A percentile compares a stretch with the other conserved stretches of the same genome.
These are phyloP conservation scores for Tulasnella sp. DNA, from an alignment of 768 basidiomycete species.

Conservation along the genomic window DNA sequence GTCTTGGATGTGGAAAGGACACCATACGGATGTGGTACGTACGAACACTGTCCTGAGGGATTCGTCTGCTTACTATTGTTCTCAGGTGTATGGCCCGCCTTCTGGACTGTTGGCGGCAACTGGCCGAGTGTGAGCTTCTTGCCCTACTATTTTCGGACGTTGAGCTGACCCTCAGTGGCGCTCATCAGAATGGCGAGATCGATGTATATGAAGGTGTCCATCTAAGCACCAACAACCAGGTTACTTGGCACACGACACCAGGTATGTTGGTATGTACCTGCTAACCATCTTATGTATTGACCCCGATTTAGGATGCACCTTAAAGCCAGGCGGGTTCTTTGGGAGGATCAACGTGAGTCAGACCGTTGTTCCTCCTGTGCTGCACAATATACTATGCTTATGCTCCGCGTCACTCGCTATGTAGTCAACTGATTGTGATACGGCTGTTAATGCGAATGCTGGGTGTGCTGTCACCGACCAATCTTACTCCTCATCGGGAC, in stretches of 20 bases:
- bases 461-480: conserved; percentile 27
- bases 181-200: conserved; percentile 16
- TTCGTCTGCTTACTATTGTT: not conserved
- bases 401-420: not conserved
- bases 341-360: conserved; percentile 14
- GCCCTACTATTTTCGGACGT: not conserved
- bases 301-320: conserved; percentile 13
- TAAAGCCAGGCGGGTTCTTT: conserved; percentile 12
- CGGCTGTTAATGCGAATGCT: conserved; percentile 16
- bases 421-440: conserved; percentile 20
- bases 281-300: too few relatives aligned
- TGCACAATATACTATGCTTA: not conserved
- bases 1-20: conserved; percentile 16
- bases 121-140: conserved; percentile 11
- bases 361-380: not conserved
- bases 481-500: conserved; percentile 26
- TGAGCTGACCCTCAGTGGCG: not conserved
- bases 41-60: not conserved
- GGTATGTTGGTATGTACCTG: conserved; percentile 5
- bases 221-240: conserved; percentile 18
- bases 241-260: conserved; percentile 16
- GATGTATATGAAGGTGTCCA: conserved; percentile 21
- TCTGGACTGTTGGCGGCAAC: conserved; percentile 10
- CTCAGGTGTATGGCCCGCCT: conserved; percentile 18
- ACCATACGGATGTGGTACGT: conserved; percentile 18